A percentile compares a stretch with the other conserved stretches of the same genome.
Evolutionary conservation across 352 stramenopile genomes (phyloP).

Genomic region (Globisporangium nagaii): DNA sequence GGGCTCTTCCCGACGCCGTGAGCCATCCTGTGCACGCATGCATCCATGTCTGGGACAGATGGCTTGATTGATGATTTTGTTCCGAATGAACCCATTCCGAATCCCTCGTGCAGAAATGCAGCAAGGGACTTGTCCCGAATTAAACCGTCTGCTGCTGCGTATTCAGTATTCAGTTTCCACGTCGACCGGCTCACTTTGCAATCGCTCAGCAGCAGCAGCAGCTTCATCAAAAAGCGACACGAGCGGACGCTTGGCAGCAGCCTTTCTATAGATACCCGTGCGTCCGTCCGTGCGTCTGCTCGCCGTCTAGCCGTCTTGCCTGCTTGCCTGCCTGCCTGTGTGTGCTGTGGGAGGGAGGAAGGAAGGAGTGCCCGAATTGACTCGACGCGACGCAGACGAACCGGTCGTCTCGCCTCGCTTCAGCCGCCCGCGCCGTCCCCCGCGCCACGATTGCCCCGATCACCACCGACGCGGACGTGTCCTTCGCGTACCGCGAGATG

Average conservation of each 20-base stretch:
- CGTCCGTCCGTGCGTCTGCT: not conserved
- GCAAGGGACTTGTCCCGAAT: too few relatives aligned
- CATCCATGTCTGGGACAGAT: too few relatives aligned
- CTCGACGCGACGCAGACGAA: conserved; percentile 6
- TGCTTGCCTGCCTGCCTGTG: not conserved
- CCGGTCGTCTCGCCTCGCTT: conserved; percentile 4
- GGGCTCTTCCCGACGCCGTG: conserved; percentile 7
- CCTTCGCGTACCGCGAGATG: conserved; percentile 46
- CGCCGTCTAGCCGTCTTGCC: not conserved
- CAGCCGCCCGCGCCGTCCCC: conserved; percentile 4
- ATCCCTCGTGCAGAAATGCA: too few relatives aligned
- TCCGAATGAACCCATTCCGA: too few relatives aligned
- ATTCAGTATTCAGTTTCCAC: too few relatives aligned
- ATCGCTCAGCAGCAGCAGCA: too few relatives aligned
- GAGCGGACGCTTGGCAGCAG: too few relatives aligned
- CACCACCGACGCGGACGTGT: conserved; percentile 6
- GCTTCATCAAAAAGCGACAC: too few relatives aligned
- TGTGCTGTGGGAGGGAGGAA: not conserved
- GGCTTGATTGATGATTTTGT: too few relatives aligned
- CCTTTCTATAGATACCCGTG: conserved; percentile 1
- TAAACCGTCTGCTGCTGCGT: too few relatives aligned
- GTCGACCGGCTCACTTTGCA: too few relatives aligned
- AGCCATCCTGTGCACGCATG: too few relatives aligned
- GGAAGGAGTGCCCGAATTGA: conserved; percentile 4
- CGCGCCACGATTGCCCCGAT: conserved; percentile 4